Evolutionary conservation across 1,284 basidiomycete genomes (phyloP), one percentile per base, ranked within the genome.

Genomic region (Ceratobasidium sp.): DNA sequence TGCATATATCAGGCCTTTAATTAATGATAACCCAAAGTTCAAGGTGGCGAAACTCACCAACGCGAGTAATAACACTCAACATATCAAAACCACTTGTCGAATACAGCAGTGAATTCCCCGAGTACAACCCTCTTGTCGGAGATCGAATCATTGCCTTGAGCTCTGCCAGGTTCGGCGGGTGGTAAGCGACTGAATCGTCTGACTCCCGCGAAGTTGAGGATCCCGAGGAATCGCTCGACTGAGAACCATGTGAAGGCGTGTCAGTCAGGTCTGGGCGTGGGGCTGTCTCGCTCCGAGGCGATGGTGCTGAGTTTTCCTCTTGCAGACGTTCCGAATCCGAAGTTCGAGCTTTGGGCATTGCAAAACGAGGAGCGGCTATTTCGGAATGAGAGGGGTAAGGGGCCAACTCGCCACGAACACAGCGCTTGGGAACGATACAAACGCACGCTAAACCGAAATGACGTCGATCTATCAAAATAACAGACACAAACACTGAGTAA

Each of bases 1-100:
- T 70, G 53, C 23, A 46, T 34, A 58, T 34, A 70, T 46, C 21
- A 30, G 23, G 34, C 36, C 2, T 23, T 32, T 57, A 45, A 55
- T n/a, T 1, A 55, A 43, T 10, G 8, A 14, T 5, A 5, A 39
- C 18, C 30, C 26, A 16, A 34, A 14, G 12, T 43, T 26, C 41
- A 16, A 1, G 30, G 3, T n/a, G 30, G 14, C 18, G 16, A 21
- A 2, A 30, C 65, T 58, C 23, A 58, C 65, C 65, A 21, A 70
- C 65, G 2, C 65, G 65, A 58, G 65, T 28, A 34, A 70, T 70
- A 32, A 70, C 65, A 32, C 55, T 58, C 23, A 70, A 30, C 65
- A 70, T 70, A 21, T 70, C 65, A 36, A 70, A 70, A 1, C 53
- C 65, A 48, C 65, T 70, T 14, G 65, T 70, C 12, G 65, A 70